These are phyloP conservation scores for Lasiodiplodia theobromae DNA, from an alignment of 2,329 filamentous ascomycete species.

Conservation along the genomic window DNA sequence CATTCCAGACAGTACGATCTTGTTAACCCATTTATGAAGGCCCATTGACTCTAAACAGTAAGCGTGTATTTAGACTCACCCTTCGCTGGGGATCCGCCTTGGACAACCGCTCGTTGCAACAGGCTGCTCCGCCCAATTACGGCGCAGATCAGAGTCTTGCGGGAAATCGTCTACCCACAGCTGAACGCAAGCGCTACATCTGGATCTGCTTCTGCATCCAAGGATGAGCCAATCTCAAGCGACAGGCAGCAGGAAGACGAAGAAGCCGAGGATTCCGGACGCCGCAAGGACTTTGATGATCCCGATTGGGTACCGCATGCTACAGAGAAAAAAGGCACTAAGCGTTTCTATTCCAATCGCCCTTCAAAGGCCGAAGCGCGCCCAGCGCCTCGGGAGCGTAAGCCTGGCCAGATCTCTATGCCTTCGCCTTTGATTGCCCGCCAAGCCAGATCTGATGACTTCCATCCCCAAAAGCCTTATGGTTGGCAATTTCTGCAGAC, in stretches of 20 bases:
- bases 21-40: not conserved
- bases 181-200: slow-evolving; percentile 14
- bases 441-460: not conserved
- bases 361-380: slow-evolving; percentile 32
- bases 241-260: not conserved
- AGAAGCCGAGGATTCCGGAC: not conserved
- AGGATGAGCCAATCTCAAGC: not conserved
- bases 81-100: slow-evolving; percentile 34
- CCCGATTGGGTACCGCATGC: slow-evolving; percentile 46
- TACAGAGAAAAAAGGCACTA: slow-evolving; percentile 35
- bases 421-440: slow-evolving; percentile 12
- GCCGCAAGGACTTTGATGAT: slow-evolving; percentile 18
- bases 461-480: not conserved
- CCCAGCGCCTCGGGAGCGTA: not conserved
- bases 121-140: slow-evolving; percentile 52
- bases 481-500: slow-evolving; percentile 6
- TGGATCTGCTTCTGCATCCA: not conserved
- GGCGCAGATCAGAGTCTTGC: slow-evolving; percentile 49
- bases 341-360: slow-evolving; percentile 45
- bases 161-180: slow-evolving; percentile 39
- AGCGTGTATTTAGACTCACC: not conserved
- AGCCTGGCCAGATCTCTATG: slow-evolving; percentile 26
- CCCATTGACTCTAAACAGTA: not conserved
- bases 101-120: slow-evolving; percentile 53
- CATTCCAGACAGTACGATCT: not conserved